These are phyloP conservation scores for Russula emetica DNA, from an alignment of 768 basidiomycete species.

Conservation along the genomic window DNA sequence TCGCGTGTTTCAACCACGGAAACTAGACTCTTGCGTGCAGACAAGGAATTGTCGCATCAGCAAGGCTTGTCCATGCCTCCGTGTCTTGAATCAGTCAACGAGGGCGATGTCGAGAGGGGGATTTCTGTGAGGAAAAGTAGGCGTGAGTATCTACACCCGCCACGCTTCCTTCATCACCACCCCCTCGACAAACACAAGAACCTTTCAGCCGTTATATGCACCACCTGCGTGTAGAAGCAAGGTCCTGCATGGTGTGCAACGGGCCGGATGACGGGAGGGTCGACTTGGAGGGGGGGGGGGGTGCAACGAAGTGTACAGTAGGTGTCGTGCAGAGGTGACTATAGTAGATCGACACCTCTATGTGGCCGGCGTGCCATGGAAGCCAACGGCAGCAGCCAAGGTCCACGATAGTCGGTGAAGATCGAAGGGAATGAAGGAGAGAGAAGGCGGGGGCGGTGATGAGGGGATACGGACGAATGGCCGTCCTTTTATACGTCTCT, in stretches of 20 bases:
- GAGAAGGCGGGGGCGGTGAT: neutral
- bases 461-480: neutral
- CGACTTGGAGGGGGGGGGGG: neutral
- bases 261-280: neutral
- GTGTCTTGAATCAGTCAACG: neutral
- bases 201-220: neutral
- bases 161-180: neutral
- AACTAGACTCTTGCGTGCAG: neutral
- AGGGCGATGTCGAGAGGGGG: neutral
- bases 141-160: neutral
- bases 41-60: neutral
- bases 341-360: neutral
- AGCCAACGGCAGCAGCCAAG: neutral
- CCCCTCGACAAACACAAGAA: neutral
- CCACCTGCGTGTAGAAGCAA: neutral
- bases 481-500: slow-evolving; percentile 2
- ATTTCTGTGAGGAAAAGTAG: neutral
- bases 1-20: neutral
- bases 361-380: neutral
- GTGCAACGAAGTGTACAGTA: neutral
- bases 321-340: neutral
- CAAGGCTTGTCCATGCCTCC: neutral
- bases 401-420: neutral
- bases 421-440: neutral
- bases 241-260: neutral